These are phyloP conservation scores for Heterobasidion annosum DNA, from an alignment of 1,284 basidiomycete species.

Conservation along the genomic window DNA sequence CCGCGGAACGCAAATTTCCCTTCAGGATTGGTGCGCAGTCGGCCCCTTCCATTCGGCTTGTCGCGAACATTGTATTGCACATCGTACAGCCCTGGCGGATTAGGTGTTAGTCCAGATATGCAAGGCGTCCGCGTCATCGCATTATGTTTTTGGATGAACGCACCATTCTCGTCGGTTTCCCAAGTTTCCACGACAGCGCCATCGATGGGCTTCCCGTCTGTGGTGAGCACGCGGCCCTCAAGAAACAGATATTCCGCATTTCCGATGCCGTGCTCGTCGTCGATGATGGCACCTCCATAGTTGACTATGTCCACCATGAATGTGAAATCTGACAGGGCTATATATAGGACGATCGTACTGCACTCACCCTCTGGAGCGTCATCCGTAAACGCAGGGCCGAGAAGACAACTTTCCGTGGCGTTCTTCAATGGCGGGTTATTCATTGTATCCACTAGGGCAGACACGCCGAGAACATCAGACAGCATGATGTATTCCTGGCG, in stretches of 20 bases:
- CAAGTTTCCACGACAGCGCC: constrained; percentile 28
- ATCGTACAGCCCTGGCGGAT: neutral
- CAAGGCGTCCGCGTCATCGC: neutral
- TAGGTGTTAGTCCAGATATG: neutral
- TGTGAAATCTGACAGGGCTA: neutral
- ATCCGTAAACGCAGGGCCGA: neutral
- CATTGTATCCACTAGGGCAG: constrained; percentile 1
- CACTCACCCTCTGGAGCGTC: neutral
- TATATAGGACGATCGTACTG: no score
- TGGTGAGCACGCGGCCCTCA: constrained; percentile 24
- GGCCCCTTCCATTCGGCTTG: constrained; percentile 1
- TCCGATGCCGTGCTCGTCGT: constrained; percentile 9
- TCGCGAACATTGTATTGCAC: neutral
- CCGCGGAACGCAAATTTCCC: neutral
- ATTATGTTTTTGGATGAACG: neutral
- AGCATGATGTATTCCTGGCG: constrained; percentile 1
- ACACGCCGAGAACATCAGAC: constrained; percentile 1
- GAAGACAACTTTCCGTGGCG: neutral
- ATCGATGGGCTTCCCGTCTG: constrained; percentile 22
- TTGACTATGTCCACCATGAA: neutral
- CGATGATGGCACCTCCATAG: neutral
- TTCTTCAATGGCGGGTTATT: constrained; percentile 1
- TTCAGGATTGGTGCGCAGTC: neutral
- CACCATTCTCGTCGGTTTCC: constrained; percentile 28
- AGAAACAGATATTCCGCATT: constrained; percentile 31